Conservation (phyloP, 345 rosid species). For the Gossypium ekmanianum region DNA sequence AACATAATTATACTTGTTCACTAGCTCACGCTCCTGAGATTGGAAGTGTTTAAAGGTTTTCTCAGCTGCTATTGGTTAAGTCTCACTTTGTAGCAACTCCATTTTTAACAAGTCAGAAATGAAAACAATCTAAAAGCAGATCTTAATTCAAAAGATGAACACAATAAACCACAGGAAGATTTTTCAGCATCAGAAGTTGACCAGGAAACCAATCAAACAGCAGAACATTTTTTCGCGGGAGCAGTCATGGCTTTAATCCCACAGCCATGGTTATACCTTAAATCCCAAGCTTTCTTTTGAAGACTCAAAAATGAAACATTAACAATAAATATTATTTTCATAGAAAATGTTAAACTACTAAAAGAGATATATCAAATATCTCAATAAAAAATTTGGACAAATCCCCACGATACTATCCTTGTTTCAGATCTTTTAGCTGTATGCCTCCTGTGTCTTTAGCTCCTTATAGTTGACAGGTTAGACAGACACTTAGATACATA, state of each 20-base stretch:
- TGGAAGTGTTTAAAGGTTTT: constrained; percentile 65
- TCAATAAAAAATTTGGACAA: no score
- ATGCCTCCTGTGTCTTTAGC: not conserved
- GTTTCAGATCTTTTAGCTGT: no score
- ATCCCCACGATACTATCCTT: no score
- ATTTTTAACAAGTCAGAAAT: not conserved
- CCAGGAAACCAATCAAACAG: not conserved
- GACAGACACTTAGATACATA: not conserved
- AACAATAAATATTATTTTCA: not conserved
- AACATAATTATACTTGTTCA: constrained; percentile 80
- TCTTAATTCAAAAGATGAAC: not conserved
- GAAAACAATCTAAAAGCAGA: constrained; percentile 7
- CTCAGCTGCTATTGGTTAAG: constrained; percentile 64
- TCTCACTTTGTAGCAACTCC: constrained; percentile 11
- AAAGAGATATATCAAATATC: no score
- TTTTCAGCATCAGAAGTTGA: not conserved
- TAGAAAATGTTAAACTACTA: not conserved
- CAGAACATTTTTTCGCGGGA: not conserved
- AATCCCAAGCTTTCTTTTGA: not conserved
- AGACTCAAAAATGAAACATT: not conserved
- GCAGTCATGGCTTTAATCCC: not conserved
- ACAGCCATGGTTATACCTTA: not conserved
- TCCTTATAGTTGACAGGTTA: not conserved
- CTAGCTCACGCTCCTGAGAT: constrained; percentile 67
- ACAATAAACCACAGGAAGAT: not conserved